phyloP scores from a whole-genome alignment of 1,139 yeast genomes.

The Geotrichum candidum region DNA sequence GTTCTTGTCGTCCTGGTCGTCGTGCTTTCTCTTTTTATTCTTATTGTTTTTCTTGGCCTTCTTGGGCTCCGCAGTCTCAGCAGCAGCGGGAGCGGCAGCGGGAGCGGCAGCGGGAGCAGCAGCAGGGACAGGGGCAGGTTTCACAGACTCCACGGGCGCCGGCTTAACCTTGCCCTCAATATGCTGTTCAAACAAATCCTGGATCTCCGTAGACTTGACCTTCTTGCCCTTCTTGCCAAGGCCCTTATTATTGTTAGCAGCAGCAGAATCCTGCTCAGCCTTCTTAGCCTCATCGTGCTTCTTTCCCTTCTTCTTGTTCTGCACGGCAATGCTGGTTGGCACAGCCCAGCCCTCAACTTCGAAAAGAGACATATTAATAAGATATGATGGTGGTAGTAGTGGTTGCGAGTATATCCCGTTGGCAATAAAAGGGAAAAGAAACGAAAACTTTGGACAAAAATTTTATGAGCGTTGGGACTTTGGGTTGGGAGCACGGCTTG shows the following conservation, averaged over 20 bases:
- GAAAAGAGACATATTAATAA: slow-evolving; percentile 35
- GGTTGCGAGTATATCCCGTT: neutral
- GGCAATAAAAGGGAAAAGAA: neutral
- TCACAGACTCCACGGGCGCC: slow-evolving; percentile 20
- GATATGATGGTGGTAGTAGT: neutral
- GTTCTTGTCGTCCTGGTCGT: slow-evolving; percentile 13
- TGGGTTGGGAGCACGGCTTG: neutral
- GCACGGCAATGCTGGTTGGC: slow-evolving; percentile 45
- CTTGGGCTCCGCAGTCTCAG: neutral
- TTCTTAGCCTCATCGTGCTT: slow-evolving; percentile 20
- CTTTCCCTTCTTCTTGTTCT: slow-evolving; percentile 14
- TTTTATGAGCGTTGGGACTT: neutral
- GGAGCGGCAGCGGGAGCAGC: neutral
- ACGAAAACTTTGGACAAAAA: neutral
- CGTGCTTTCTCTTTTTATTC: neutral
- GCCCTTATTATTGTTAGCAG: slow-evolving; percentile 11
- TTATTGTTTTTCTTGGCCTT: slow-evolving; percentile 2
- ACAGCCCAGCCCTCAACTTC: slow-evolving; percentile 78
- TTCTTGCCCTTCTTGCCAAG: slow-evolving; percentile 16
- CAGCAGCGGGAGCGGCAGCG: neutral
- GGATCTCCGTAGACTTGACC: slow-evolving; percentile 18
- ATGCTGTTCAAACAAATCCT: slow-evolving; percentile 11
- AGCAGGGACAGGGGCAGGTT: neutral
- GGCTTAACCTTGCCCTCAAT: slow-evolving; percentile 10
- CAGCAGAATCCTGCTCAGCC: slow-evolving; percentile 11